Conservation (phyloP, 768 basidiomycete genomes). For the Favolaschia claudopus region DNA sequence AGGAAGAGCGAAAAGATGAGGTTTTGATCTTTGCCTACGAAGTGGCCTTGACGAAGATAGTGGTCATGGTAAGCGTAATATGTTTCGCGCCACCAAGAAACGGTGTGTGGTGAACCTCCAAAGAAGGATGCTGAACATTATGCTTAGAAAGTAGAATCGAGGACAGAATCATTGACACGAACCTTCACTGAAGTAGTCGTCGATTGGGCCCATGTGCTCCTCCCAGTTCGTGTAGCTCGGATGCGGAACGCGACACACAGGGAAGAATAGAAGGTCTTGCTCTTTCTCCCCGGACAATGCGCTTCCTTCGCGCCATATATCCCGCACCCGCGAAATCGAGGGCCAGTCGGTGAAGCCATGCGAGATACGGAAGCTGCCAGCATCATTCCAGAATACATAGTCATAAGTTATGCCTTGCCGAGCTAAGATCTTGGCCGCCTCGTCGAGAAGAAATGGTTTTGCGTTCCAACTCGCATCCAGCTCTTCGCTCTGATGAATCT, state of each 20-base stretch:
- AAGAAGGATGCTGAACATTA: slow-evolving; percentile 59
- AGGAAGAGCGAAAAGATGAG: slow-evolving; percentile 55
- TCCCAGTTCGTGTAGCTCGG: slow-evolving; percentile 43
- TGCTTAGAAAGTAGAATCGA: not conserved
- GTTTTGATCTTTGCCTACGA: slow-evolving; percentile 65
- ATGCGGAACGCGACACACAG: slow-evolving; percentile 46
- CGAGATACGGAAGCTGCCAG: slow-evolving; percentile 56
- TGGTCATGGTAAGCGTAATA: slow-evolving; percentile 61
- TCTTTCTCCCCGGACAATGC: slow-evolving; percentile 32
- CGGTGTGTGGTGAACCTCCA: slow-evolving; percentile 52
- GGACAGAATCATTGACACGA: slow-evolving; percentile 10
- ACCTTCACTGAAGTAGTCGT: slow-evolving; percentile 63
- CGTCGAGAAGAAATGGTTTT: slow-evolving; percentile 58
- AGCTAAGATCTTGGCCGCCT: slow-evolving; percentile 43
- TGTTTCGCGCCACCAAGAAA: slow-evolving; percentile 51
- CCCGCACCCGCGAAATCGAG: slow-evolving; percentile 44
- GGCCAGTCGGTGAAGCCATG: slow-evolving; percentile 59
- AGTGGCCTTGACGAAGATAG: slow-evolving; percentile 51
- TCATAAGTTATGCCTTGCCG: slow-evolving; percentile 43
- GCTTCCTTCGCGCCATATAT: slow-evolving; percentile 47
- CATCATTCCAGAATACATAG: slow-evolving; percentile 67
- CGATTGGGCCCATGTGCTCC: slow-evolving; percentile 56
- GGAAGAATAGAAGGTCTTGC: slow-evolving; percentile 57
- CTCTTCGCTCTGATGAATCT: slow-evolving; percentile 49
- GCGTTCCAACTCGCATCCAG: slow-evolving; percentile 64